Base-by-base conservation (phyloP, 1,284 basidiomycete species). In the Naganishia cerealis region DNA sequence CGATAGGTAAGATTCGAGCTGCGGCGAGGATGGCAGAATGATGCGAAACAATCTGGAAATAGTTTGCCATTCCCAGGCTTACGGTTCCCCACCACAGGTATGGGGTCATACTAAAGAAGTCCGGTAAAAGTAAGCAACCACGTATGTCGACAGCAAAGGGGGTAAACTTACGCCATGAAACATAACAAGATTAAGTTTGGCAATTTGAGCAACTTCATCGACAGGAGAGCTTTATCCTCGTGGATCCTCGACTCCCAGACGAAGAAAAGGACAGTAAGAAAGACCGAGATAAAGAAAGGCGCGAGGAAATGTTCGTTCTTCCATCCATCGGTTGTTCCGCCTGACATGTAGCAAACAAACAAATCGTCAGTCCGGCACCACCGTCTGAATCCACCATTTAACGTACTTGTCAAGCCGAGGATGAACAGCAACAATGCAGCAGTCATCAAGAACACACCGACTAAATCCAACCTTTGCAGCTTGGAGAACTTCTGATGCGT, bases 231-330 rank as follows among this genome's bases (percentile, higher is more conserved):
- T 46, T 62, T 61, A 38, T 68, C 70, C 29, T 65, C 62, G 54
- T 59, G 57, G 6, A 69, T 62, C 7, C 24, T 29, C 3, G 38
- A 70, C 70, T 71, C 70, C 75, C 75, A 80, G 48, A 76, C 65
- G 75, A 79, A 80, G 71, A 81, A 81, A 8, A 26, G 70, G 52
- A 74, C 63, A 39, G 67, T 74, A 50, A 76, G 67, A 16, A 73
- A 67, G 66, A 75, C 72, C 16, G 74, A 68, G 38, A 80, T 66
- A 36, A 78, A 66, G 67, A 81, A 76, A 0, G 79, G 78, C 18
- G 70, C 74, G 38, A 75, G 70, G 67, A 75, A 75, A 21, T 63
- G 46, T 2, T 71, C 73, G 12, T 53, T 57, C 12, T 38, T 56
- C 74, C 74, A 75, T 9, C 73, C 72, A 50, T 71, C 68, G 26